Evolutionary conservation across 169 alveolate genomes (phyloP).

Genomic region (Babesia divergens): DNA sequence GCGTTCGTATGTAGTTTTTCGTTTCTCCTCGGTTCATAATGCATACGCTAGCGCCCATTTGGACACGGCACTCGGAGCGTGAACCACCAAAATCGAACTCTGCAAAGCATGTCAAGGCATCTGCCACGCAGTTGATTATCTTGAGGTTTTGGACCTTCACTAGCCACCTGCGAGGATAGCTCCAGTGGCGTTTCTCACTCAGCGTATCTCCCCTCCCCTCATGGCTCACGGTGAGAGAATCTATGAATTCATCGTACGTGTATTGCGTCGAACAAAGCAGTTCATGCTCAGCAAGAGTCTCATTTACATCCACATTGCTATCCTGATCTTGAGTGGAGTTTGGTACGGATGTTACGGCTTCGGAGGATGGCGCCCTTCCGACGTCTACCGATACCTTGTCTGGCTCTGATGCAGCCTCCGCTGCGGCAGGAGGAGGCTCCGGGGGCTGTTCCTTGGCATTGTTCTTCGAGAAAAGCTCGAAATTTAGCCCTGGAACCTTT

Average conservation of each 20-base stretch:
- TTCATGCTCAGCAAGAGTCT: constrained; percentile 64
- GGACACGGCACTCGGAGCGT: constrained; percentile 74
- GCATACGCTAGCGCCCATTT: constrained; percentile 66
- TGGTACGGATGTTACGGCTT: not conserved
- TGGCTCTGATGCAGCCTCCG: not conserved
- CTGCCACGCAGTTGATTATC: constrained; percentile 64
- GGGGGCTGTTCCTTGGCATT: not conserved
- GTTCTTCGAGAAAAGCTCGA: not conserved
- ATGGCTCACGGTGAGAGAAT: constrained; percentile 54
- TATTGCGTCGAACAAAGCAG: constrained; percentile 69
- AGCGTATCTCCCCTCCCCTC: constrained; percentile 72
- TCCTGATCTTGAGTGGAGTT: not conserved
- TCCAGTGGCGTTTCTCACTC: constrained; percentile 70
- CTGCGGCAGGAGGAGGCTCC: not conserved
- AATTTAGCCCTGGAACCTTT: constrained; percentile 22
- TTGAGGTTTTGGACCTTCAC: constrained; percentile 69
- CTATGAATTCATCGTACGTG: constrained; percentile 71
- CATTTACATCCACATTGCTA: constrained; percentile 24
- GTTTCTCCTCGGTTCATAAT: constrained; percentile 75
- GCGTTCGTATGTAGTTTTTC: constrained; percentile 77
- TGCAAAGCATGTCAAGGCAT: constrained; percentile 68
- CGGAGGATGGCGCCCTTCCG: not conserved
- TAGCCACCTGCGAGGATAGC: constrained; percentile 72
- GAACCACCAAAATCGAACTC: constrained; percentile 77
- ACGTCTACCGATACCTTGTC: constrained; percentile 1